Evolutionary conservation across 1,284 basidiomycete species (phyloP).

Genomic region (Phellinidium pouzarii): DNA sequence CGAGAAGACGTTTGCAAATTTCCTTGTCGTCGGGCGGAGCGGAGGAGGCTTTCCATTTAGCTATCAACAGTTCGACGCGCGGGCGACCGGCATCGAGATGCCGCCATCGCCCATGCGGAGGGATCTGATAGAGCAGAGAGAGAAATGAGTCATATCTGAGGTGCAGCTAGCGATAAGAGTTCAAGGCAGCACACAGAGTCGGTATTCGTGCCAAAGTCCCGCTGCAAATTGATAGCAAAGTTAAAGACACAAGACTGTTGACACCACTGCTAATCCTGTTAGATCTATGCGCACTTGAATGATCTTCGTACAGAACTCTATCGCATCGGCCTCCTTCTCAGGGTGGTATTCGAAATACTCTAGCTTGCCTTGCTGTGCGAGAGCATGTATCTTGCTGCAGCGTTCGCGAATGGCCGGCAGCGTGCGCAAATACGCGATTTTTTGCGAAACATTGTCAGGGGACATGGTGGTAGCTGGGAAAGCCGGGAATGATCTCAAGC

Average conservation of each 20-base stretch:
- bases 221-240: constrained; percentile 35
- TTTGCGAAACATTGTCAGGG: constrained; percentile 26
- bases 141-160: not conserved
- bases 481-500: constrained; percentile 1
- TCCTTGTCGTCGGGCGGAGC: constrained; percentile 50
- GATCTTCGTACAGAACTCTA: constrained; percentile 77
- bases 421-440: constrained; percentile 74
- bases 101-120: constrained; percentile 87
- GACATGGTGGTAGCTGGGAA: constrained; percentile 9
- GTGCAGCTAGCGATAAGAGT: not conserved
- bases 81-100: constrained; percentile 72
- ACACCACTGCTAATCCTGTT: not conserved
- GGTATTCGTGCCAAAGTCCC: constrained; percentile 76
- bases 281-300: constrained; percentile 52
- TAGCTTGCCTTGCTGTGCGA: constrained; percentile 67
- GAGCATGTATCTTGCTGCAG: constrained; percentile 71
- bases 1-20: constrained; percentile 68
- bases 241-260: not conserved
- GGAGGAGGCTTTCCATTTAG: constrained; percentile 44
- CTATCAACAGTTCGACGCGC: constrained; percentile 56
- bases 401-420: constrained; percentile 84
- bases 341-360: constrained; percentile 85
- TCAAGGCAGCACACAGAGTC: constrained; percentile 40
- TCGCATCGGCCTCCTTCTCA: constrained; percentile 63
- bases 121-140: constrained; percentile 49